Base-by-base conservation (phyloP, 1,139 yeast species). In the Debaryomyces robertsiae region DNA sequence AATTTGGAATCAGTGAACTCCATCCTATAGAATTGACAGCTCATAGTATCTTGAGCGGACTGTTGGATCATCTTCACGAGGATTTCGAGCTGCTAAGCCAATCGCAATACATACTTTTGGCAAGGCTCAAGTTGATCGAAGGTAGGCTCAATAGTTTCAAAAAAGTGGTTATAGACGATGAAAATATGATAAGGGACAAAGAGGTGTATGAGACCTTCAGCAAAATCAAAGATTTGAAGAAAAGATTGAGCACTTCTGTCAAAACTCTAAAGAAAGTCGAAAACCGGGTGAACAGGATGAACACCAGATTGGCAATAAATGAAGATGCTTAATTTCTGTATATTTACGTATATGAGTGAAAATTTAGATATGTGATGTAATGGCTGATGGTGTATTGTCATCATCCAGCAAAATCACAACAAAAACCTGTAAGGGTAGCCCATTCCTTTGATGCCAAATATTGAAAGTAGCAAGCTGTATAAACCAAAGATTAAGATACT, bases 391-490 rank as follows among this genome's bases (percentile, higher is more conserved):
- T 34, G 43, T n/a, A 39, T 39, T n/a, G 14, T 18, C 6, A 13
- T 9, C 3, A 10, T 22, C 16, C 18, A 9, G 10, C 9, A 14
- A 23, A 15, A 19, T 32, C 17, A 33, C 18, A 57, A 55, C 44
- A 75, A 55, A 46, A 80, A 61, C 43, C 56, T 58, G 57, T 63
- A 82, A 41, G 94, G 95, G 55, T 83, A 85, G 0, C 84, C 83
- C 9, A 66, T 52, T 41, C 79, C 77, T 63, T 85, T 85, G 48
- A 74, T 52, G 19, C 69, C 73, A 63, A 82, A 85, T 33, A 83
- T 68, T 17, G 68, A 63, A 40, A 84, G 67, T 45, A 82, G 66
- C 27, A 73, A 65, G 49, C 85, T 77, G 63, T 75, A 84, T 39
- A 75, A 60, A 10, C 79, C 53, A 50, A 77, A 77, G 19, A 82